Conservation (phyloP, 1,284 basidiomycete species). For the Cutaneotrichosporon cutaneum region DNA sequence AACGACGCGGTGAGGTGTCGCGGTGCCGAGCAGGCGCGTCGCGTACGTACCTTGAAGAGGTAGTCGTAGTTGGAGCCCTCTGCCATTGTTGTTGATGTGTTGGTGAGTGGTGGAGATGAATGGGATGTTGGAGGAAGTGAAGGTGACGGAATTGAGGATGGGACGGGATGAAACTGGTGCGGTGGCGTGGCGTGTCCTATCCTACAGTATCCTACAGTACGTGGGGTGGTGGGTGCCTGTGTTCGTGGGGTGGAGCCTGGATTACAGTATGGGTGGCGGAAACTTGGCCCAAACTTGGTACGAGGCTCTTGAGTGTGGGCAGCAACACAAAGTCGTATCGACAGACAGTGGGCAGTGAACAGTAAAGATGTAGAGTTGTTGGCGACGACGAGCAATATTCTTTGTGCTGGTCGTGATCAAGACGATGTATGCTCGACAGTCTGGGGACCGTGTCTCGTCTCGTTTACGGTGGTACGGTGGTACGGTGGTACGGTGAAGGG, state of each 20-base stretch:
- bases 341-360: no score
- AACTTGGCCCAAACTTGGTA: not conserved
- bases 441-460: no score
- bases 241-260: not conserved
- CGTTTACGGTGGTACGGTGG: no score
- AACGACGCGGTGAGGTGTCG: not conserved
- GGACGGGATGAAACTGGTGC: conserved; percentile 8
- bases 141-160: not conserved
- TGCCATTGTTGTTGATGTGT: conserved; percentile 59
- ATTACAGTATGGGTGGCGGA: conserved; percentile 1
- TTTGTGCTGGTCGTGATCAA: no score
- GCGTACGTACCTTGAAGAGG: conserved; percentile 78
- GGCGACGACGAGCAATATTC: no score
- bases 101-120: not conserved
- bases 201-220: no score
- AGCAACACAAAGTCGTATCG: no score
- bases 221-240: not conserved
- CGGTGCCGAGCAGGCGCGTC: not conserved
- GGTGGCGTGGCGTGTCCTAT: conserved; percentile 7
- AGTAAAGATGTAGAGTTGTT: no score
- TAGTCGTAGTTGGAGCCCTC: conserved; percentile 92
- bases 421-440: no score
- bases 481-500: no score
- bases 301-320: not conserved
- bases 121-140: conserved; percentile 3